Percentiles rank a stretch among this genome's conserved stretches.
Conservation (phyloP, 2,329 filamentous ascomycete genomes). For the Chaetomiaceae sp. region DNA sequence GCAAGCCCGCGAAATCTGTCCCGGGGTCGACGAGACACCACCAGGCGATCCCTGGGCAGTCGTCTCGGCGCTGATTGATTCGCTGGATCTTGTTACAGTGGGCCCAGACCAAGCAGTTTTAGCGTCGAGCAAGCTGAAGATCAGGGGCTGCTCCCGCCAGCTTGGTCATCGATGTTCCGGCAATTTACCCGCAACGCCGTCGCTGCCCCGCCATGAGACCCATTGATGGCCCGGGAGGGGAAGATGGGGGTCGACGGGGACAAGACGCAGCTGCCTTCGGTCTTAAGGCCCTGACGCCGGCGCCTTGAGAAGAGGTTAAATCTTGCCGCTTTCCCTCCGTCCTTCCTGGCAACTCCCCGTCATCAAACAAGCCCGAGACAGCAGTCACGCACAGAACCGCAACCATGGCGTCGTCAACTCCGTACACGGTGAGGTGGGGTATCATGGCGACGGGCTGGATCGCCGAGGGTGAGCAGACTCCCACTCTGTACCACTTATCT, state of each 20-base stretch:
- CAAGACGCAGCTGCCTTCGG: constrained; percentile 3
- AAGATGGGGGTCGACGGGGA: background rate
- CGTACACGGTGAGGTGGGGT: constrained; percentile 53
- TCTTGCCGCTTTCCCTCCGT: background rate
- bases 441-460: constrained; percentile 59
- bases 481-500: background rate
- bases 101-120: constrained; percentile 3
- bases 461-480: constrained; percentile 47
- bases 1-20: constrained; percentile 16
- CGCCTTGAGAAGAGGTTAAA: background rate
- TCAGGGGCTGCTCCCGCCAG: constrained; percentile 1
- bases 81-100: background rate
- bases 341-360: background rate
- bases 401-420: constrained; percentile 32
- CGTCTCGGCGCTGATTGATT: constrained; percentile 6
- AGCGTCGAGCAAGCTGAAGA: background rate
- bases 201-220: constrained; percentile 20
- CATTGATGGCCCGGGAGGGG: constrained; percentile 11
- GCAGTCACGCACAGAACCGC: background rate
- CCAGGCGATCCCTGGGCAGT: background rate
- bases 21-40: constrained; percentile 8
- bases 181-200: constrained; percentile 27
- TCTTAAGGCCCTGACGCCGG: constrained; percentile 10
- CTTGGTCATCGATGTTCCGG: constrained; percentile 19
- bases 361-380: background rate